phyloP scores from a whole-genome alignment of 2,329 filamentous ascomycete genomes.

The Xylaria arbuscula region DNA sequence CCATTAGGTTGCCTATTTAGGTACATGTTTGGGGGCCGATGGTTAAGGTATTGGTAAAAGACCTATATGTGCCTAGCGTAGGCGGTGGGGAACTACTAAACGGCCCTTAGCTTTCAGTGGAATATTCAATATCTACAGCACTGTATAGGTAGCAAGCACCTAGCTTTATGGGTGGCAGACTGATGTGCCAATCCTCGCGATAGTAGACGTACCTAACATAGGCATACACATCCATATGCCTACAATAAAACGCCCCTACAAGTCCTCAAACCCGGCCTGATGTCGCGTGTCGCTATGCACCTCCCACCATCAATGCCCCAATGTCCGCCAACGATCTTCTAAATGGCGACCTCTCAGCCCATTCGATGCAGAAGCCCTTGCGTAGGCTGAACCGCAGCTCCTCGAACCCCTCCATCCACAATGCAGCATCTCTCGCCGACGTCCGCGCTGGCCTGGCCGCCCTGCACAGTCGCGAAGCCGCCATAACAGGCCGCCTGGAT shows the following conservation, averaged over 20 bases:
- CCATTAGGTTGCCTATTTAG: neutral
- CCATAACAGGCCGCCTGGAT: slow-evolving; percentile 79
- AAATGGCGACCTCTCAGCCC: slow-evolving; percentile 51
- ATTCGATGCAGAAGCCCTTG: slow-evolving; percentile 38
- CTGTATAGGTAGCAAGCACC: neutral
- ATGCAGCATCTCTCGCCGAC: slow-evolving; percentile 79
- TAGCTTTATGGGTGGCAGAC: neutral
- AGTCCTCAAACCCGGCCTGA: slow-evolving; percentile 40
- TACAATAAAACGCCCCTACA: too few species aligned
- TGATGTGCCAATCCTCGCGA: slow-evolving; percentile 21
- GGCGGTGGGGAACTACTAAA: slow-evolving; percentile 1
- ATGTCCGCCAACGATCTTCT: slow-evolving; percentile 52
- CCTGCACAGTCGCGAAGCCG: slow-evolving; percentile 79
- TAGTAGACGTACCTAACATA: neutral
- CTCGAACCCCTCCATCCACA: slow-evolving; percentile 63
- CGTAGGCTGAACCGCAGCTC: slow-evolving; percentile 46
- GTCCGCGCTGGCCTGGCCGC: slow-evolving; percentile 80
- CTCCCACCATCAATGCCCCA: slow-evolving; percentile 47
- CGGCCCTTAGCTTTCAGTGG: slow-evolving; percentile 3
- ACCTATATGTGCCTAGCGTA: neutral
- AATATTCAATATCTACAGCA: neutral
- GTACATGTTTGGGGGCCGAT: too few species aligned
- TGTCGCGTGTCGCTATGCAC: slow-evolving; percentile 50
- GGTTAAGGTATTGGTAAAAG: neutral
- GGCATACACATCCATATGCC: slow-evolving; percentile 12